These are phyloP conservation scores for Escovopsis weberi DNA, from an alignment of 2,329 filamentous ascomycete genomes.

Conservation along the genomic window DNA sequence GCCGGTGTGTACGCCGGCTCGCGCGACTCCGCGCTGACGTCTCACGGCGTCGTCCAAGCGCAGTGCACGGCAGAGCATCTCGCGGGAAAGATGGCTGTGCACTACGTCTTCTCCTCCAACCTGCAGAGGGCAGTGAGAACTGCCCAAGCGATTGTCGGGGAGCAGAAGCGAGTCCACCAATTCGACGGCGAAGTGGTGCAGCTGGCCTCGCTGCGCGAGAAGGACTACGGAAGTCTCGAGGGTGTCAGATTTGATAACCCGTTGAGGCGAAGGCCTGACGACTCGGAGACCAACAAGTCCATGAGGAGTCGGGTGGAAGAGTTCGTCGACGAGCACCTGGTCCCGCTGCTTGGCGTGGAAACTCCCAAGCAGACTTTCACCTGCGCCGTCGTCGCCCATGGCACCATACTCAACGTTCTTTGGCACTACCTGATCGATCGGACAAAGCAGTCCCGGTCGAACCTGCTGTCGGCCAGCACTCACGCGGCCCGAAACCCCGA, in stretches of 20 bases:
- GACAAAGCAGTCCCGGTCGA: too few relatives aligned
- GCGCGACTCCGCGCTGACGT: constrained; percentile 67
- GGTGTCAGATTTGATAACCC: constrained; percentile 32
- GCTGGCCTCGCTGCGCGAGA: constrained; percentile 45
- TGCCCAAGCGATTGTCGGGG: constrained; percentile 48
- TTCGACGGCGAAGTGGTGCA: constrained; percentile 10
- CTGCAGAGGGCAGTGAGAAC: constrained; percentile 61
- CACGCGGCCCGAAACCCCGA: constrained; percentile 4
- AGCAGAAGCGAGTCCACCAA: constrained; percentile 25
- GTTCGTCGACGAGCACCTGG: constrained; percentile 53
- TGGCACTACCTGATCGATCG: constrained; percentile 22
- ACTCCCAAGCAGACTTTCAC: constrained; percentile 5
- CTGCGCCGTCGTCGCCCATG: constrained; percentile 65
- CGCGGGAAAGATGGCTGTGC: constrained; percentile 25
- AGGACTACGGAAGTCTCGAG: constrained; percentile 59
- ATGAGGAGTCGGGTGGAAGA: constrained; percentile 48
- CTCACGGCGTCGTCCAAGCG: constrained; percentile 70
- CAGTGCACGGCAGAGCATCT: constrained; percentile 54
- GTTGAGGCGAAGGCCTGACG: constrained; percentile 10
- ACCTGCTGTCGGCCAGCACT: constrained; percentile 7
- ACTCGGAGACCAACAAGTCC: constrained; percentile 52
- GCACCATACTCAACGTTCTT: constrained; percentile 60
- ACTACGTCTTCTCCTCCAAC: constrained; percentile 63
- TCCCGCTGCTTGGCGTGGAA: constrained; percentile 28
- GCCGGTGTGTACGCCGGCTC: constrained; percentile 64